phyloP scores from a whole-genome alignment of 768 basidiomycete species.

The Pleurotus salmoneostramineus region DNA sequence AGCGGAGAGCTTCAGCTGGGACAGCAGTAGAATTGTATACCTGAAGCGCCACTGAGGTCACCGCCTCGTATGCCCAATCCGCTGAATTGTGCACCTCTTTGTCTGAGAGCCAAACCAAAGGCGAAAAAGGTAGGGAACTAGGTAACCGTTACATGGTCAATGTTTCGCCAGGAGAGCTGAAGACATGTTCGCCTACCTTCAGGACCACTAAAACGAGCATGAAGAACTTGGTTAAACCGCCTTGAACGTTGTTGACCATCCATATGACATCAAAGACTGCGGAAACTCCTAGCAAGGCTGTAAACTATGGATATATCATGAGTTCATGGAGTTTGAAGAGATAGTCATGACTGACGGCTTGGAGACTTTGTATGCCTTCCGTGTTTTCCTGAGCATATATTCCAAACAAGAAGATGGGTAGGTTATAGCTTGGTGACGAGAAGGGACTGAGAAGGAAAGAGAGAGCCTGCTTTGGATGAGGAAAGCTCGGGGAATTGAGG shows the following conservation, averaged over 20 bases:
- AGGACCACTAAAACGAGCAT: slow-evolving; percentile 51
- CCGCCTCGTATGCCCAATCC: slow-evolving; percentile 42
- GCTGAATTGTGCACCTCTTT: slow-evolving; percentile 53
- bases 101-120: slow-evolving; percentile 48
- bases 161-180: neutral
- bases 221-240: slow-evolving; percentile 51
- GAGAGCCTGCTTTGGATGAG: slow-evolving; percentile 39
- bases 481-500: neutral
- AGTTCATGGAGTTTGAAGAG: neutral
- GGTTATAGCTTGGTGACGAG: slow-evolving; percentile 64
- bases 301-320: slow-evolving; percentile 42
- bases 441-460: slow-evolving; percentile 59
- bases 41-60: slow-evolving; percentile 53
- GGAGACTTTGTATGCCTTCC: slow-evolving; percentile 62
- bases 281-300: slow-evolving; percentile 58
- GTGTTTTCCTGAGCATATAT: slow-evolving; percentile 65
- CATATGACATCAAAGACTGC: slow-evolving; percentile 68
- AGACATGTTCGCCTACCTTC: slow-evolving; percentile 37
- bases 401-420: slow-evolving; percentile 82
- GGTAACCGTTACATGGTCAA: neutral
- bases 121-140: slow-evolving; percentile 61
- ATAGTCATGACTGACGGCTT: slow-evolving; percentile 39
- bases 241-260: slow-evolving; percentile 54
- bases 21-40: slow-evolving; percentile 24
- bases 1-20: slow-evolving; percentile 4